These are phyloP conservation scores for Eimeria maxima DNA, from an alignment of 169 alveolate genomes.

Conservation along the genomic window DNA sequence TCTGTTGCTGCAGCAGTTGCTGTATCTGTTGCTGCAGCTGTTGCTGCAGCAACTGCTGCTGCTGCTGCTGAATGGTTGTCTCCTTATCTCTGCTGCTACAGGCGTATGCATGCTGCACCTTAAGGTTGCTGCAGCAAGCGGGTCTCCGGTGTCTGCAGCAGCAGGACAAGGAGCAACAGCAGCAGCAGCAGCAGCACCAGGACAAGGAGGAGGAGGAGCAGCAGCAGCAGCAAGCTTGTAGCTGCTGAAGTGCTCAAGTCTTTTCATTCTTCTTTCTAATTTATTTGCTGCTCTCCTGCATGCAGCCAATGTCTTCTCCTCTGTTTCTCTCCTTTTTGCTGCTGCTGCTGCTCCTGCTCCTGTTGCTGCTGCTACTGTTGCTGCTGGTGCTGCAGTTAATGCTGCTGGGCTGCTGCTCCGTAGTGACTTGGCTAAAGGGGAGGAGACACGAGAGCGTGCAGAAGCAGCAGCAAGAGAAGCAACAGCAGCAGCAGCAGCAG, in stretches of 20 bases:
- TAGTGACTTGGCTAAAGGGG: background rate
- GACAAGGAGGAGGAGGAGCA: background rate
- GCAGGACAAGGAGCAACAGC: background rate
- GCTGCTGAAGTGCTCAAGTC: background rate
- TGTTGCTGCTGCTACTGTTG: background rate
- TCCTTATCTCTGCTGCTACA: background rate
- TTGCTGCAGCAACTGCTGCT: background rate
- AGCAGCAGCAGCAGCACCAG: slow-evolving; percentile 12
- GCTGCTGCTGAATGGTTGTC: background rate
- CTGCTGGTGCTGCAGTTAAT: slow-evolving; percentile 7
- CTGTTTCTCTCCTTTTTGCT: background rate
- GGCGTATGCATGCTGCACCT: background rate
- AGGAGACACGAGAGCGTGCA: background rate
- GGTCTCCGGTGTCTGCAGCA: background rate
- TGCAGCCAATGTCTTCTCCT: slow-evolving; percentile 26
- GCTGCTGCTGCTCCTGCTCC: slow-evolving; percentile 20
- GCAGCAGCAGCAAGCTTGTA: background rate
- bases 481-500: too few relatives aligned
- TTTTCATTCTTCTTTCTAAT: background rate
- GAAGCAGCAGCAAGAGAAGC: background rate
- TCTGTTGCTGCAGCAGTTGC: too few relatives aligned
- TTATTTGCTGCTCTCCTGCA: slow-evolving; percentile 19
- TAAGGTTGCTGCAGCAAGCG: background rate
- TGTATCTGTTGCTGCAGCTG: background rate
- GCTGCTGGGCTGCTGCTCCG: background rate